Evolutionary conservation across 208 protist species (phyloP).

Genomic region (Lotmaria passim): DNA sequence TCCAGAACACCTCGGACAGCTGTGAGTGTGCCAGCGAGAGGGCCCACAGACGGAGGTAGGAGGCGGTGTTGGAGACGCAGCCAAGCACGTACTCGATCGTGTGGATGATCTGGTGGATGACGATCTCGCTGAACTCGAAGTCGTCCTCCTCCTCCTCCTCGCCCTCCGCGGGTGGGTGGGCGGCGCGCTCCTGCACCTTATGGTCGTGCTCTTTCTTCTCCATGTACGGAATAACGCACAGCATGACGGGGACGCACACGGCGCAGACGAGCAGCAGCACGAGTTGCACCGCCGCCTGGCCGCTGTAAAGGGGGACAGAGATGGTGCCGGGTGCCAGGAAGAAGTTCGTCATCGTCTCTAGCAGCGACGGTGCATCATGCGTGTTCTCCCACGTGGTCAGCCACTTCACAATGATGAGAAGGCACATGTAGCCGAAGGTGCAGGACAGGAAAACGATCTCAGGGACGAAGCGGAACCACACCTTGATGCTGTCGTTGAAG

Average conservation of each 20-base stretch:
- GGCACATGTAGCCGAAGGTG: slow-evolving; percentile 97
- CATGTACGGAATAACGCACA: slow-evolving; percentile 85
- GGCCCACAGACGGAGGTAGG: slow-evolving; percentile 99
- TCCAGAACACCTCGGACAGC: slow-evolving; percentile 94
- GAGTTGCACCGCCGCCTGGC: slow-evolving; percentile 87
- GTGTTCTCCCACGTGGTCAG: slow-evolving; percentile 86
- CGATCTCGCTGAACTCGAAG: slow-evolving; percentile 89
- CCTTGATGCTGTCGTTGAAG: slow-evolving; percentile 77
- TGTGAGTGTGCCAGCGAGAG: slow-evolving; percentile 99
- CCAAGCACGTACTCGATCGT: slow-evolving; percentile 99
- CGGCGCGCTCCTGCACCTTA: slow-evolving; percentile 36
- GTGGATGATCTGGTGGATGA: slow-evolving; percentile 99
- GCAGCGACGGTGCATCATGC: slow-evolving; percentile 78
- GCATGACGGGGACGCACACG: slow-evolving; percentile 83
- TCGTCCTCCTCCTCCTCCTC: slow-evolving; percentile 39
- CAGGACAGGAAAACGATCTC: slow-evolving; percentile 95
- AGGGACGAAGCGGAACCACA: slow-evolving; percentile 95
- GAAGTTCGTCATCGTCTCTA: slow-evolving; percentile 94
- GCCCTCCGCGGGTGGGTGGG: slow-evolving; percentile 5
- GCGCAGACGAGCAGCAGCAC: slow-evolving; percentile 77
- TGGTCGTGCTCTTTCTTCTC: slow-evolving; percentile 72
- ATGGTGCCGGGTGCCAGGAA: slow-evolving; percentile 89
- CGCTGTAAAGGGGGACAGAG: slow-evolving; percentile 71
- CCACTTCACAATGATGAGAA: slow-evolving; percentile 99
- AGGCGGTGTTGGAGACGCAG: slow-evolving; percentile 99